phyloP scores from a whole-genome alignment of 371 early-diverging fungal species.

The Nosema muscidifuracis region DNA sequence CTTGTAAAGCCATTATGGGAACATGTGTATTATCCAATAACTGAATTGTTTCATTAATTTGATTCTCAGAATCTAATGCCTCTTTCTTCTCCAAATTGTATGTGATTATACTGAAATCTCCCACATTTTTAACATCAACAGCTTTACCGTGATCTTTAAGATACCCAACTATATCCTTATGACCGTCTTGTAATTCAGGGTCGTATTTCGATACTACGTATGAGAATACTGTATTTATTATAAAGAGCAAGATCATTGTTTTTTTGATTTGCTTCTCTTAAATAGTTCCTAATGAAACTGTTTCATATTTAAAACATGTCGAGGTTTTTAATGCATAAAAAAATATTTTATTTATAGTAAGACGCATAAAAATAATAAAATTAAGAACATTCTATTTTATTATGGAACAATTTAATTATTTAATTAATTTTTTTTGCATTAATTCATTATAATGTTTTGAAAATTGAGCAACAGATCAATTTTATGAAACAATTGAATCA shows the following conservation, averaged over 20 bases:
- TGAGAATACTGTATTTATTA: background rate
- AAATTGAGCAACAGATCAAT: too few species aligned
- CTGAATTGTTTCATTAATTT: background rate
- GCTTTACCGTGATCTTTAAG: constrained; percentile 2
- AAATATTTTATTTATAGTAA: too few species aligned
- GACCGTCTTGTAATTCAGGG: background rate
- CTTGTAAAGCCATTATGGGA: constrained; percentile 32
- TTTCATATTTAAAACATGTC: too few species aligned
- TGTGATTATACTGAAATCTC: constrained; percentile 19
- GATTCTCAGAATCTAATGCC: background rate
- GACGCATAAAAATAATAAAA: too few species aligned
- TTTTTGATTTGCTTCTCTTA: too few species aligned
- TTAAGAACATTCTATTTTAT: too few species aligned
- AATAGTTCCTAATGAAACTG: too few species aligned
- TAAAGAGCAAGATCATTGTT: background rate
- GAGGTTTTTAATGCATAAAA: too few species aligned
- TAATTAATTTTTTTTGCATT: too few species aligned
- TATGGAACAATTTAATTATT: too few species aligned
- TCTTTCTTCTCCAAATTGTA: constrained; percentile 27
- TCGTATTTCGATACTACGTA: background rate
- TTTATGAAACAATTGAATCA: too few species aligned
- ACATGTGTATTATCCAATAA: constrained; percentile 27
- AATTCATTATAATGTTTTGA: too few species aligned
- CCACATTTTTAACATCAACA: constrained; percentile 7
- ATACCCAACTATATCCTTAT: constrained; percentile 7